These are phyloP conservation scores for Lolium perenne DNA, from an alignment of 176 grass and related monocot species.

Conservation along the genomic window DNA sequence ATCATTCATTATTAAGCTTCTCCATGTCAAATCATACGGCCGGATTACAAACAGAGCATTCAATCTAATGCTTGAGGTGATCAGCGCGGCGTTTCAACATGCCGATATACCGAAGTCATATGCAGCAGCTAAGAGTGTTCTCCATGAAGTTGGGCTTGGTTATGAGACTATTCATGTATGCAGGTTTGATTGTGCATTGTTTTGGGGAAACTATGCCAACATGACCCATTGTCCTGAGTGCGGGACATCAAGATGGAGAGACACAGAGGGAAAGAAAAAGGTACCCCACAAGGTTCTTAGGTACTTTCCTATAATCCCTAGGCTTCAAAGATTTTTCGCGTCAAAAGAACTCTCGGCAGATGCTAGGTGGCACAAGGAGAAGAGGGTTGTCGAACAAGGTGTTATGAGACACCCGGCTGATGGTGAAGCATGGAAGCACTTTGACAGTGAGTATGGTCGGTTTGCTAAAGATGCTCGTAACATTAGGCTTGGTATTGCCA, in stretches of 20 bases:
- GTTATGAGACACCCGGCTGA: not conserved
- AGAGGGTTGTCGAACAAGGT: not conserved
- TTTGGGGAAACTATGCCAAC: not conserved
- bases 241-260: conserved; percentile 11
- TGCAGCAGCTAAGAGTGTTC: not conserved
- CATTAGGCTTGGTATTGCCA: not conserved
- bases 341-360: not conserved
- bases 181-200: conserved; percentile 13
- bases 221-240: not conserved
- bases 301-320: conserved; percentile 12
- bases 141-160: not conserved
- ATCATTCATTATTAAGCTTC: conserved; percentile 6
- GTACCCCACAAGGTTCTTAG: conserved; percentile 4
- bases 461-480: not conserved
- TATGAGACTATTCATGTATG: not conserved
- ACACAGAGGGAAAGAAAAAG: not conserved
- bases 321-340: conserved; percentile 7
- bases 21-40: not conserved
- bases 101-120: conserved; percentile 9
- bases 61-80: not conserved
- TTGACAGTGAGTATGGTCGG: not conserved
- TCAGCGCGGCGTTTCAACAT: not conserved
- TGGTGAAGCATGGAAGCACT: not conserved
- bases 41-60: not conserved
- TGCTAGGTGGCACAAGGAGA: conserved; percentile 18